Conservation (phyloP, 2,329 filamentous ascomycete genomes). For the Paracamarosporium sp. region DNA sequence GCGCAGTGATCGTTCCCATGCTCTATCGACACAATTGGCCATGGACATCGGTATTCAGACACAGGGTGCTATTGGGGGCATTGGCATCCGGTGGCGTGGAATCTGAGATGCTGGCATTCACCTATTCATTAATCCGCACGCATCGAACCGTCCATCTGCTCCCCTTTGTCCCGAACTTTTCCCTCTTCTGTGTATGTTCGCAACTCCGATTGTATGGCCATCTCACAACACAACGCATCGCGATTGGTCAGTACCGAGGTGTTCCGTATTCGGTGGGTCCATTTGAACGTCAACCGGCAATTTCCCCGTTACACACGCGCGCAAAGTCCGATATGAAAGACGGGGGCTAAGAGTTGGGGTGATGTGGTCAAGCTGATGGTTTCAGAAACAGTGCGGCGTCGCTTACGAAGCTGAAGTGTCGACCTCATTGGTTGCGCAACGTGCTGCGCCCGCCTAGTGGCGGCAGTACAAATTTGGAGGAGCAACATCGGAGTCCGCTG, state of each 20-base stretch:
- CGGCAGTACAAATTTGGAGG: conserved; percentile 4
- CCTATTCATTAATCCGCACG: no score
- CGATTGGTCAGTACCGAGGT: no score
- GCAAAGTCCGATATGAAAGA: not conserved
- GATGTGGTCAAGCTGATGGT: not conserved
- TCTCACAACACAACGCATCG: no score
- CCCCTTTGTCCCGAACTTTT: no score
- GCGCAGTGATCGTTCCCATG: not conserved
- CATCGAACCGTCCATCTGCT: no score
- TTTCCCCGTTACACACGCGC: not conserved
- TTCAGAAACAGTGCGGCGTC: not conserved
- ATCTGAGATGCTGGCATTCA: no score
- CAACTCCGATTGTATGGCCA: no score
- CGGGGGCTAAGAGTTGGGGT: not conserved
- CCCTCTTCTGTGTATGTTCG: no score
- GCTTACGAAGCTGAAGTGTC: not conserved
- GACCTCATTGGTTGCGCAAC: not conserved
- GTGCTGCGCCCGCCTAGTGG: not conserved
- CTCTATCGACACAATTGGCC: not conserved
- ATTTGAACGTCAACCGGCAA: not conserved
- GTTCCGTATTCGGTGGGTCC: not conserved
- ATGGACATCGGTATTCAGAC: no score
- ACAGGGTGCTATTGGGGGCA: not conserved
- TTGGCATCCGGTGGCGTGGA: not conserved
- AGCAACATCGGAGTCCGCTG: conserved; percentile 3